Evolutionary conservation across 1,284 basidiomycete species (phyloP), one percentile per base, ranked within the genome.

Genomic region (Ustilago esculenta): DNA sequence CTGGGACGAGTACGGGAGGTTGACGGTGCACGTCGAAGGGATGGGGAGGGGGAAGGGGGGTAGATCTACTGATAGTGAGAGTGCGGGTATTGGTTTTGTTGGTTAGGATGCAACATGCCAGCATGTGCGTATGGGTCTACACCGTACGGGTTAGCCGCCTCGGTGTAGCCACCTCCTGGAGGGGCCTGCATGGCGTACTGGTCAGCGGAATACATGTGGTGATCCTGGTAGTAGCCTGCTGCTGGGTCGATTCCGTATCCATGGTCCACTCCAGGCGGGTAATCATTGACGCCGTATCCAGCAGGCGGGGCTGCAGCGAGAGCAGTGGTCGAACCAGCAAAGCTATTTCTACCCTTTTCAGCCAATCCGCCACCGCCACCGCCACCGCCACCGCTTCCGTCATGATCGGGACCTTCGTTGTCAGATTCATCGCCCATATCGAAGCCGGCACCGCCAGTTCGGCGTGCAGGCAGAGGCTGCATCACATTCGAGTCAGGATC

Each of bases 371-470:
- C 15, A 18, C 29, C 48, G 8, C 34, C 30, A 11, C 21, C 53
- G 15, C 65, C 56, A 30, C 36, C 47, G 0, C 14, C 15, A 18
- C 29, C 48, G 8, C 34, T 35, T 11, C 21, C 53, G 15, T 71
- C 56, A 30, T 60, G 40, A 1, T 64, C 71, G 15, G 21, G 29
- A 30, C 57, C 60, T 20, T 71, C 76, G 30, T 64, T 46, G 49
- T 76, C 73, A 17, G 64, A 68, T 15, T 81, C 79, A 27, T 75
- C 69, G 48, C 78, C 78, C 80, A 81, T 80, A 25, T 76, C 79
- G 44, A 80, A 81, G 2, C 80, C 79, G 6, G 80, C 79, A 34
- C 76, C 76, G 17, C 77, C 77, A 4, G 79, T 80, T 12, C 73
- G 51, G 8, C 77, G 53, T 20, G 80, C 79, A 6, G 80, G 74